Base-by-base conservation (phyloP, 129 eudicot genomes). In the Pseudognaphalium luteoalbum region DNA sequence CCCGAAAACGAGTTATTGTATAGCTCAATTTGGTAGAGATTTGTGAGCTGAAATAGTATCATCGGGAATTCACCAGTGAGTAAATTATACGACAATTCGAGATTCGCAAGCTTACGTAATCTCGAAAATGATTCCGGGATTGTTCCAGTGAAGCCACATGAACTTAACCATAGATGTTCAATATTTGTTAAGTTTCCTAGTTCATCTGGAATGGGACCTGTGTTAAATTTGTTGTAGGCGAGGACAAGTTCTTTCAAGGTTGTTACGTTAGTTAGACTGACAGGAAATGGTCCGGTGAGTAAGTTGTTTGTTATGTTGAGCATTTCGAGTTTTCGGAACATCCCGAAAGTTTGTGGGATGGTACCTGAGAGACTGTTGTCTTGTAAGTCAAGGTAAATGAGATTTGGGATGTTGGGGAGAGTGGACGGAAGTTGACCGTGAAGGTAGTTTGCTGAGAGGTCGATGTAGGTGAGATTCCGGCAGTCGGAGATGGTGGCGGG, bases 1-100 rank as follows among this genome's bases (percentile, higher is more conserved):
- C 91, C 95, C 7, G 89, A 71, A 63, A 93, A 75, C 30, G 85
- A 83, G 81, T 90, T 93, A 69, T 85, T 86, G 73, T 34, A 90
- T 4, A 93, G 84, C 86, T 90, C 98, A 14, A 90, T 70, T 58
- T 93, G 95, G 15, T 81, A 82, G 3, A 90, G 67, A 76, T 73
- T 85, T 5, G 15, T 74, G 19, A 93, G 77, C 78, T 71, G 75
- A 64, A 83, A 84, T 28, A 90, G 73, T 25, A 75, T 19, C 19
- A 42, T 47, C 5, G 96, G 92, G 14, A 93, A 78, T 3, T 76
- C 14, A 41, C 98, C 96, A 0, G 78, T 47, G 16, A 93, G 81
- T 4, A 70, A n/a, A 71, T 91, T 91, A 42, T 65, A 77, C 3
- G 97, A 80, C 54, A 91, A 67, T 33, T 91, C 97, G 19, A 91